Conservation (phyloP, 31 red algal genomes). For the Asparagopsis taxiformis region DNA sequence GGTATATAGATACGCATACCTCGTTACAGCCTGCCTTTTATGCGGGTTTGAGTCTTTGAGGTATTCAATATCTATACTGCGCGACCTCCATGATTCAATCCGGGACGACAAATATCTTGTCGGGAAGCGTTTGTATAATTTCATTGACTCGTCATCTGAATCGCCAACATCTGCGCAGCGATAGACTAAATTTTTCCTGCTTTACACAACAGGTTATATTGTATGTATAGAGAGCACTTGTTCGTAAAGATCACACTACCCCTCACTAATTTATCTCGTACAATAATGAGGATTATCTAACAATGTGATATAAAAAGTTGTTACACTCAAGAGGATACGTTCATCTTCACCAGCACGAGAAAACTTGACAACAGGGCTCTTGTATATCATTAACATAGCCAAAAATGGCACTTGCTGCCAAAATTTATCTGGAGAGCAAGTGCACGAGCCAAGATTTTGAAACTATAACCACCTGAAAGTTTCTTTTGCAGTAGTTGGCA, state of each 20-base stretch:
- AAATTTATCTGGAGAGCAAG: no score
- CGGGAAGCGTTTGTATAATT: constrained; percentile 70
- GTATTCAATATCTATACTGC: constrained; percentile 39
- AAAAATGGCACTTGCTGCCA: no score
- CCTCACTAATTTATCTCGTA: background rate
- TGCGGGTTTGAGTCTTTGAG: constrained; percentile 33
- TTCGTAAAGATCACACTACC: background rate
- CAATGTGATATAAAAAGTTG: background rate
- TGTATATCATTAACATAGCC: no score
- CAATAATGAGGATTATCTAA: background rate
- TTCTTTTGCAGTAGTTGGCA: no score
- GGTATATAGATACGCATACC: constrained; percentile 69
- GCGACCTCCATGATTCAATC: constrained; percentile 77
- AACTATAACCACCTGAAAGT: no score
- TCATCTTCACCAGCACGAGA: background rate
- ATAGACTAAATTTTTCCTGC: background rate
- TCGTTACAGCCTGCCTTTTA: constrained; percentile 39
- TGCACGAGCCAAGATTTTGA: no score
- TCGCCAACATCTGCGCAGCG: background rate
- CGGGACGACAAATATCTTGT: constrained; percentile 89
- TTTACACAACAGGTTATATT: background rate
- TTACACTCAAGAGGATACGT: background rate
- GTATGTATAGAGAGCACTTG: background rate
- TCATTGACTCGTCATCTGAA: constrained; percentile 33
- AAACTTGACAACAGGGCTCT: background rate